phyloP scores from a whole-genome alignment of 2,329 filamentous ascomycete species.

The Aspergillus nomiae region DNA sequence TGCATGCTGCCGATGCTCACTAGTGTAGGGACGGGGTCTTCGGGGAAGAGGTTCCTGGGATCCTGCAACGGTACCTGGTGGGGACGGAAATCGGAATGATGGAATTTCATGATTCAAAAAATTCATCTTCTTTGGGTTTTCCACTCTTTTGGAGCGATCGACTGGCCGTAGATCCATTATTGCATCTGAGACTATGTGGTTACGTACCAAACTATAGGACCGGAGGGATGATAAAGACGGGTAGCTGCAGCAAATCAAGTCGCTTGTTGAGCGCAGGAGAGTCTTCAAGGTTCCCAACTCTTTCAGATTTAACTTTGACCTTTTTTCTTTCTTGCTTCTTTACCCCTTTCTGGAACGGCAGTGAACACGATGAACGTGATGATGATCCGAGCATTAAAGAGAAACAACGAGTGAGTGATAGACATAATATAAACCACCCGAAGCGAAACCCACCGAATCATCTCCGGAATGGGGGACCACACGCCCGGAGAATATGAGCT shows the following conservation, averaged over 20 bases:
- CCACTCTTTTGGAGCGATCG: conserved; percentile 5
- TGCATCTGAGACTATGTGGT: conserved; percentile 1
- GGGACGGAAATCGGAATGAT: conserved; percentile 7
- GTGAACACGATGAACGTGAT: background rate
- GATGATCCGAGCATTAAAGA: background rate
- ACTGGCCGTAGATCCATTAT: conserved; percentile 9
- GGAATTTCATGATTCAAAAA: conserved; percentile 5
- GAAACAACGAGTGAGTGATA: conserved; percentile 2
- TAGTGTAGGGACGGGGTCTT: conserved; percentile 31
- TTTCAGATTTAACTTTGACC: background rate
- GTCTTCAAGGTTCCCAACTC: background rate
- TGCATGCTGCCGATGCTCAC: conserved; percentile 25
- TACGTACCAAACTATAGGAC: conserved; percentile 3
- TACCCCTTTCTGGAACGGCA: conserved; percentile 2
- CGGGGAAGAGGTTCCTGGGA: conserved; percentile 37
- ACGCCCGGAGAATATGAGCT: conserved; percentile 12
- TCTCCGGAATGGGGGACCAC: conserved; percentile 4
- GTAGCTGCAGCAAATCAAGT: conserved; percentile 18
- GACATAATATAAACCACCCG: background rate
- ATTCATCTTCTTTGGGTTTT: background rate
- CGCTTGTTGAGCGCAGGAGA: conserved; percentile 1
- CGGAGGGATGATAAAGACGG: conserved; percentile 11
- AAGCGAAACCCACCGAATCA: conserved; percentile 10
- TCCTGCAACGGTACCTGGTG: conserved; percentile 30
- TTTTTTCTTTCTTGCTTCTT: background rate